Base-by-base conservation (phyloP, 306 rosid species). In the Trichosanthes cucumerina region DNA sequence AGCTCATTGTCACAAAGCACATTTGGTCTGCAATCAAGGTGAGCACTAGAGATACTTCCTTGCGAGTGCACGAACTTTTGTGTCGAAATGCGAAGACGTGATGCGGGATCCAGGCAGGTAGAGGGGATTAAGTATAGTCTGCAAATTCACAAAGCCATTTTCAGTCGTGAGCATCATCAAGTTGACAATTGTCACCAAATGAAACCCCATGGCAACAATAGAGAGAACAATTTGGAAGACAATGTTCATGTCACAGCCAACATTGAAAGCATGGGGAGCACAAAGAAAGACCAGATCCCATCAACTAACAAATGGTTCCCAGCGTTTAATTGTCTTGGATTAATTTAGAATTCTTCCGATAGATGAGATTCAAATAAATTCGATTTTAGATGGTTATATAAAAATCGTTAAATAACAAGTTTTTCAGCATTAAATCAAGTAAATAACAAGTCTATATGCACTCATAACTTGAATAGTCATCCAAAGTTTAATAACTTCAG, bases 41-140 rank as follows among this genome's bases (percentile, higher is more conserved):
- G 34, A 44, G 6, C 38, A 15, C 88, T 88, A 94, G 79, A 94
- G 82, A 85, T 92, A 89, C 79, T 94, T 94, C 57, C 97, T 81
- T 47, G 98, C 98, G 26, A 94, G 97, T 34, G 96, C 97, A 9
- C 98, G 93, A 14, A 94, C 98, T 84, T 94, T 94, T 19, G 98
- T 94, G 80, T 94, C 97, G 68, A 94, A 94, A 83, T 92, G 98
- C 15, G 98, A 92, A 38, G 98, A 94, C 0, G 97, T 58, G 76
- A 94, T 84, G 82, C 96, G 94, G n/a, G 98, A 92, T 81, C 97
- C 98, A 80, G 98, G 96, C 81, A 94, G 79, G 85, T 94, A 92
- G 63, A 90, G 85, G 59, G 98, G 97, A 87, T 92, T 94, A 31
- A 92, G 98, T 54, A 94, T 93, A 66, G 83, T 88, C 97, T 94